Percentiles rank a stretch among this genome's conserved stretches.
These are phyloP conservation scores for Stylosanthes scabra DNA, from an alignment of 331 rosid genomes.

Conservation along the genomic window DNA sequence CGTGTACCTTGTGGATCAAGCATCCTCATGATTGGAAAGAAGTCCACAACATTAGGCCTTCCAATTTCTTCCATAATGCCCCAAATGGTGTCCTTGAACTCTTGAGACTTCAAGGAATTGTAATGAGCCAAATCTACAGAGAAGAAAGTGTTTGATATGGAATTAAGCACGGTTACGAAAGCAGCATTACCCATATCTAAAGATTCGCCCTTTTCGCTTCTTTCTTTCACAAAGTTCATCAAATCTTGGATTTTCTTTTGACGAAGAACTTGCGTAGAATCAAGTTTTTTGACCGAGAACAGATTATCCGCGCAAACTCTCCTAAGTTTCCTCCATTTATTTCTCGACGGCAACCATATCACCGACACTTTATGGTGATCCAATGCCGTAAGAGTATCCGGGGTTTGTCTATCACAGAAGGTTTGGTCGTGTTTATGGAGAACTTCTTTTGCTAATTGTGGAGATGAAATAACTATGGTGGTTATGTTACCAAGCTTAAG, in stretches of 20 bases:
- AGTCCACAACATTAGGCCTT: constrained; percentile 36
- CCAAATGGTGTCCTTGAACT: constrained; percentile 22
- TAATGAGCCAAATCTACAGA: constrained; percentile 29
- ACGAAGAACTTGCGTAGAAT: constrained; percentile 24
- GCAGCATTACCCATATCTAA: constrained; percentile 33
- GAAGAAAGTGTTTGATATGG: constrained; percentile 33
- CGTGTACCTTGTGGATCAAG: constrained; percentile 32
- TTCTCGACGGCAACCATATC: constrained; percentile 4
- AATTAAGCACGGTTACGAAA: constrained; percentile 33
- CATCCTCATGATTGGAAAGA: constrained; percentile 17
- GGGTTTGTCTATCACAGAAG: constrained; percentile 4
- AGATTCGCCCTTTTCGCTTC: constrained; percentile 21
- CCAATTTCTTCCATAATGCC: constrained; percentile 35
- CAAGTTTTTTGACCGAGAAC: constrained; percentile 26
- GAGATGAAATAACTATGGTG: constrained; percentile 41
- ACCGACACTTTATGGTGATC: constrained; percentile 19
- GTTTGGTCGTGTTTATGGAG: neutral
- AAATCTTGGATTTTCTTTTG: constrained; percentile 29
- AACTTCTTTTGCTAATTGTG: constrained; percentile 35
- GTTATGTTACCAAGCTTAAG: constrained; percentile 30
- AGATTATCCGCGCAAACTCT: constrained; percentile 24
- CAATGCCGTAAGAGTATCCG: neutral
- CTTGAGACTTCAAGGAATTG: constrained; percentile 19
- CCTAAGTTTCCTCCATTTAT: constrained; percentile 32
- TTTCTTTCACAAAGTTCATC: constrained; percentile 7